phyloP scores from a whole-genome alignment of 805 yeast species.

The Lachancea dasiensis region DNA sequence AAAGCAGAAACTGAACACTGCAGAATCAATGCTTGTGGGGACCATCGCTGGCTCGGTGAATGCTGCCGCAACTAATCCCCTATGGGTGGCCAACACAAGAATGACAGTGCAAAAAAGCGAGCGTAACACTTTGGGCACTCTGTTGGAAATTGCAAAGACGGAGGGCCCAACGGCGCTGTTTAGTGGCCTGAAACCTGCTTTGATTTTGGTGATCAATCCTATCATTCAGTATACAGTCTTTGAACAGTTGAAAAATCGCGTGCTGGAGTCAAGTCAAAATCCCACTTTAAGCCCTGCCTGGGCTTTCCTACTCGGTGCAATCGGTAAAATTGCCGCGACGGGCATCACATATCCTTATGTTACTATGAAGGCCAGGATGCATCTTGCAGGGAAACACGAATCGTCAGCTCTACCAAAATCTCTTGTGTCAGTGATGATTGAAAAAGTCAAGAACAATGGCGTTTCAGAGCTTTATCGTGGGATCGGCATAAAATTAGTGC shows the following conservation, averaged over 20 bases:
- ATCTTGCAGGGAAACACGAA: conserved; percentile 35
- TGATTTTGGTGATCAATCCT: conserved; percentile 80
- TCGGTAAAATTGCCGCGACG: conserved; percentile 88
- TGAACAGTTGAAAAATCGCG: conserved; percentile 72
- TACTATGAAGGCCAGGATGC: conserved; percentile 85
- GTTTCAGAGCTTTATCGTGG: conserved; percentile 76
- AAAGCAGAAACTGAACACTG: conserved; percentile 43
- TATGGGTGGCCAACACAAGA: conserved; percentile 93
- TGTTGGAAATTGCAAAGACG: conserved; percentile 54
- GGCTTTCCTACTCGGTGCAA: conserved; percentile 82
- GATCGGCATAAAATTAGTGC: conserved; percentile 68
- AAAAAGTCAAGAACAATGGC: conserved; percentile 67
- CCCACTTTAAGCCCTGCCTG: conserved; percentile 52
- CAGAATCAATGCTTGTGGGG: conserved; percentile 70
- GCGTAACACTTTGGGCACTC: conserved; percentile 48
- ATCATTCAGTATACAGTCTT: conserved; percentile 87
- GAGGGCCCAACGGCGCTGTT: conserved; percentile 73
- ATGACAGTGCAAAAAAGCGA: conserved; percentile 52
- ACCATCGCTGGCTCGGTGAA: conserved; percentile 85
- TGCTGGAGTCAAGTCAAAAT: conserved; percentile 48
- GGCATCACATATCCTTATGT: conserved; percentile 85
- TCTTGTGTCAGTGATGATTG: conserved; percentile 46
- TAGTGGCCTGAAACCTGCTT: conserved; percentile 83
- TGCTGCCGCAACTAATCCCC: conserved; percentile 75
- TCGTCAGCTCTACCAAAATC: conserved; percentile 22